phyloP scores from a whole-genome alignment of 129 eudicot species.

The Escallonia herrerae region DNA sequence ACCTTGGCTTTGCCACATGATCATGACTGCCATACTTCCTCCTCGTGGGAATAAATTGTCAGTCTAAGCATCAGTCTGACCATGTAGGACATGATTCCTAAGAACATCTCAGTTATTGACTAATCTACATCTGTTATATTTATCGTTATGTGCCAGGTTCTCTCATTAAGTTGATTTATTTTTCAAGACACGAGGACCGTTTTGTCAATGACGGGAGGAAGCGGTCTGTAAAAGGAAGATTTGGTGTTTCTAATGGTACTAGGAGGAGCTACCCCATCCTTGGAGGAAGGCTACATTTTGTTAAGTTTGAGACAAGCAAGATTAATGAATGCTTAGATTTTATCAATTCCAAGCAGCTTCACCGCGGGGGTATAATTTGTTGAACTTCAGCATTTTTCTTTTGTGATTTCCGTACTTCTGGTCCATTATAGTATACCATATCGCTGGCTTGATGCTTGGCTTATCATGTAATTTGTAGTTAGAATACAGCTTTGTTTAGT shows the following conservation, averaged over 20 bases:
- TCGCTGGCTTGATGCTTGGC: not conserved
- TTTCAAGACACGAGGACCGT: conserved; percentile 83
- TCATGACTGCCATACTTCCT: not conserved
- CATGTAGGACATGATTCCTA: not conserved
- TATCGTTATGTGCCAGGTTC: conserved; percentile 49
- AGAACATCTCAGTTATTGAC: not conserved
- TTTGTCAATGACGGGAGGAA: conserved; percentile 58
- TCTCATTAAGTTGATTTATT: conserved; percentile 80
- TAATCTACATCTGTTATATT: not conserved
- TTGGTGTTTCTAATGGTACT: conserved; percentile 61
- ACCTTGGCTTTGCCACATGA: not conserved
- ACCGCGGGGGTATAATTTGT: conserved; percentile 53
- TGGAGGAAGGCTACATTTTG: conserved; percentile 97
- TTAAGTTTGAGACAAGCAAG: conserved; percentile 87
- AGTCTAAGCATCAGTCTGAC: not conserved
- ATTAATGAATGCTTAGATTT: conserved; percentile 89
- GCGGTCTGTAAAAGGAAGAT: conserved; percentile 44
- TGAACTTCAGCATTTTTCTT: conserved; percentile 6
- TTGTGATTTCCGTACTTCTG: not conserved
- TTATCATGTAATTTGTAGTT: not conserved
- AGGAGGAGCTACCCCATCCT: conserved; percentile 84
- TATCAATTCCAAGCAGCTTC: conserved; percentile 88
- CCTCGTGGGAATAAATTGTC: not conserved
- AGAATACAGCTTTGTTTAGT: not conserved
- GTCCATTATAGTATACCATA: not conserved